A percentile compares a stretch with the other conserved stretches of the same genome.
Evolutionary conservation across 2,329 filamentous ascomycete species (phyloP).

Genomic region (Incumbomyces lentus): DNA sequence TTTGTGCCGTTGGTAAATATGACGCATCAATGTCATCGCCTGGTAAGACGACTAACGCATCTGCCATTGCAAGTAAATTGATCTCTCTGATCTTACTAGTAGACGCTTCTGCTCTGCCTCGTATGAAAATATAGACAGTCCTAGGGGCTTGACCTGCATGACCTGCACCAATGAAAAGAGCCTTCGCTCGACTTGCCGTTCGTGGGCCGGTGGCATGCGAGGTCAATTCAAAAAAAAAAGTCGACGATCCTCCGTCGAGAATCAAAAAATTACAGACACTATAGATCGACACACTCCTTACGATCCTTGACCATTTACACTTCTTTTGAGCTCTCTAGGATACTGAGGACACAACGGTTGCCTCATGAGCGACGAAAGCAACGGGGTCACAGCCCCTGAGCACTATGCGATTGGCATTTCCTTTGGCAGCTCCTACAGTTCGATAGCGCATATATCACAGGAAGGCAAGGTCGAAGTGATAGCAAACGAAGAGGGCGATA

Average conservation of each 20-base stretch:
- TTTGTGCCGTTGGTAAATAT: conserved; percentile 56
- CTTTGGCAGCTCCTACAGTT: conserved; percentile 97
- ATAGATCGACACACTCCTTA: too few relatives aligned
- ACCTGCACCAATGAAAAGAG: not conserved
- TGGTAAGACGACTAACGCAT: conserved; percentile 63
- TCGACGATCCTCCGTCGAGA: not conserved
- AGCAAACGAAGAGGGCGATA: conserved; percentile 97
- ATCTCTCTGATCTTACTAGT: too few relatives aligned
- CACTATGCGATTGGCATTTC: conserved; percentile 80
- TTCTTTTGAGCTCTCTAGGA: not conserved
- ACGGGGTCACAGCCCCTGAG: conserved; percentile 39
- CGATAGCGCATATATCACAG: conserved; percentile 74
- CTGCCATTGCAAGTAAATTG: conserved; percentile 37
- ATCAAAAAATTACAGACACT: too few relatives aligned
- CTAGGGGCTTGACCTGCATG: not conserved
- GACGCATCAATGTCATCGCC: conserved; percentile 63
- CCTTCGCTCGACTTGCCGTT: not conserved
- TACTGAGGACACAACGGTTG: too few relatives aligned
- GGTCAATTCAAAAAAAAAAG: conserved; percentile 16
- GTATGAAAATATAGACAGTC: too few relatives aligned
- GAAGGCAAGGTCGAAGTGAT: conserved; percentile 97
- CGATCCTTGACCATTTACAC: too few relatives aligned
- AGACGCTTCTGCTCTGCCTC: too few relatives aligned
- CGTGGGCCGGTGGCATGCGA: conserved; percentile 2
- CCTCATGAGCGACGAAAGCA: conserved; percentile 43